Evolutionary conservation across 2,329 filamentous ascomycete species (phyloP), one percentile per base, ranked within the genome.

Genomic region (Cladophialophora exuberans): DNA sequence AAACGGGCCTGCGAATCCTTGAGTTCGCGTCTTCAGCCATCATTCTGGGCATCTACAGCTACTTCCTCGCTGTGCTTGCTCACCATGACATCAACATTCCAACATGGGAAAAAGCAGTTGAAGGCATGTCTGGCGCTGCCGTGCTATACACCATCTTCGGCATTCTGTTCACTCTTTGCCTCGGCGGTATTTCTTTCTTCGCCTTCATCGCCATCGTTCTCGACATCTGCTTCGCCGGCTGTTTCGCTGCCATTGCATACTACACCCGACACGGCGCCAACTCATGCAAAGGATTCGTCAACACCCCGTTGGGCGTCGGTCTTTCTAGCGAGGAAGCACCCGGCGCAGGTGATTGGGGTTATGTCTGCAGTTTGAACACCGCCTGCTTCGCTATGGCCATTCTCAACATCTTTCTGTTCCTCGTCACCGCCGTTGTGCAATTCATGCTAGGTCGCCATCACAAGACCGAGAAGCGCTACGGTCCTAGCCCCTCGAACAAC

Each of bases 241-340:
- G 79, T 55, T 94, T 94, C 77, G 83, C 95, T 67, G 95, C 91
- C 67, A 83, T 97, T 56, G 90, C 91, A 1, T 77, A 86, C 44
- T 79, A 89, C 60, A 92, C 89, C 56, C 82, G 87, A 31, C 73
- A 82, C 52, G 91, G 91, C 31, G 83, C 83, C 0, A 72, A 79
- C 57, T 81, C 74, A 45, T 97, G 92, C 76, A 78, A 73, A 11
- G 83, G 83, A 43, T 74, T 74, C 13, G 79, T 91, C 56, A 75
- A 79, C 43, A 93, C 85, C 13, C 84, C 84, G 5, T 83, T 93
- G 49, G 91, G 91, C 31, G 78, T 69, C 3, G 89, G 87, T 4
- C 72, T 80, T 6, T 76, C 81, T 1, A 69, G 70, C 45, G 73
- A 75, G 22, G 73, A 78, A 30, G 77, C 79, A 28, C 70, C 73